Evolutionary conservation across 164 flowering plant genomes (phyloP), one percentile per base, ranked within the genome.

Genomic region (Protea cynaroides): DNA sequence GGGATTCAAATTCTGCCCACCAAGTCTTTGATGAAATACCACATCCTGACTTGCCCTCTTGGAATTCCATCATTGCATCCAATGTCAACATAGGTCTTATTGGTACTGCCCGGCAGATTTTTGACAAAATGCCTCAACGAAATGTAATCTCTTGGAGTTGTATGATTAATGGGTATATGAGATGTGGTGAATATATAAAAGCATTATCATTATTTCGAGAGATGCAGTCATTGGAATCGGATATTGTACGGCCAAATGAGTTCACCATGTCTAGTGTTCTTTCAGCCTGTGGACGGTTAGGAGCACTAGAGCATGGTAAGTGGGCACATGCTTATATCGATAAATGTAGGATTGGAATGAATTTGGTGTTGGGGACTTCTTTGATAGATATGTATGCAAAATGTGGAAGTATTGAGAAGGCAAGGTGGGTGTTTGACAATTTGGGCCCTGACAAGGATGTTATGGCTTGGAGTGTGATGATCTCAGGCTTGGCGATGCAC

Each of bases 351-450:
- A 70, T 75, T 61, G 25, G 61, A 58, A 46, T 78, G 17, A 71
- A 72, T 60, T 71, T 60, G 24, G 71, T 75, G 18, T 55, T 78
- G 2, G 81, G 78, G 14, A 75, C 81, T 60, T 54, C 92, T 22
- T 73, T 89, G 71, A 72, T 89, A 60, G 92, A 86, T 59, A 89
- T 89, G 96, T 89, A 86, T 72, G 82, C 90, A 1, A 86, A 89
- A 66, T 88, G 95, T 66, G 95, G 89, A 57, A 67, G 73, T 59
- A 66, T 75, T 54, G 75, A 74, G 36, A 71, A 71, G 46, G 77
- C 80, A 3, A 58, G 62, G 29, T 23, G 43, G 44, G 78, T 76
- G 24, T 76, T 79, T 59, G 10, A 22, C 29, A 54, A 59, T 22
- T 57, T 76, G 67, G 74, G 78, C n/a, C 14, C 66, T 19, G 53